Evolutionary conservation across 768 basidiomycete genomes (phyloP), one percentile per base, ranked within the genome.

Genomic region (Hypholoma fasciculare): DNA sequence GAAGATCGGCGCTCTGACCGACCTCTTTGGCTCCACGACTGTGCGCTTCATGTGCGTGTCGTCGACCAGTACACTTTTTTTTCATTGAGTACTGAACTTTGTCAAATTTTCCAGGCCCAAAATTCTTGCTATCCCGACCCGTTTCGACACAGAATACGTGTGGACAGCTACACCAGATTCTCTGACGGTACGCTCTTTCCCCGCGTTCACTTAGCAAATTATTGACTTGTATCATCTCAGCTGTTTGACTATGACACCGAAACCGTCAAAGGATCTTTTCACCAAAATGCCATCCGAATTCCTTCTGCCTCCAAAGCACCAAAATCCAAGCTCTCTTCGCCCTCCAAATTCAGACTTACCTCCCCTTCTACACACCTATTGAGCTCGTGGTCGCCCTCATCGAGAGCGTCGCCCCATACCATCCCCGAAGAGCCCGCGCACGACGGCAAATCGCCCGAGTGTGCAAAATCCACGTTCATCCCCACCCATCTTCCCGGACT

Each of bases 101-200:
- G 60, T 44, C 59, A 34, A 46, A 44, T 36, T 34, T 30, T 52
- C 14, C 61, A 86, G 84, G 67, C 79, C 78, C n/a, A 84, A 86
- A 63, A 71, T 81, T 27, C 79, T 87, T n/a, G 77, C 78, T 19
- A 76, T 87, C 49, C 84, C 84, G 17, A 83, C 83, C 7, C 80
- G 85, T n/a, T 86, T 86, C 59, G 82, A 86, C 59, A 78, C 83
- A 2, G 81, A 85, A 62, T 83, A 78, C 58, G 72, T 85, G 38
- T 87, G 85, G 85, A 77, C 77, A 44, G 84, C 83, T 12, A 82
- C 81, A n/a, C 70, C 79, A 0, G 73, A 82, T 54, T 79, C 80
- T 23, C 71, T 87, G 9, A 78, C 74, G 19, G 84, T 86, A 67
- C 43, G 79, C 67, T n/a, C 17, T 42, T 49, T 47, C 39, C 52